Evolutionary conservation across 495 filamentous ascomycete genomes (phyloP).

Genomic region (Penicillium simplicissimum): DNA sequence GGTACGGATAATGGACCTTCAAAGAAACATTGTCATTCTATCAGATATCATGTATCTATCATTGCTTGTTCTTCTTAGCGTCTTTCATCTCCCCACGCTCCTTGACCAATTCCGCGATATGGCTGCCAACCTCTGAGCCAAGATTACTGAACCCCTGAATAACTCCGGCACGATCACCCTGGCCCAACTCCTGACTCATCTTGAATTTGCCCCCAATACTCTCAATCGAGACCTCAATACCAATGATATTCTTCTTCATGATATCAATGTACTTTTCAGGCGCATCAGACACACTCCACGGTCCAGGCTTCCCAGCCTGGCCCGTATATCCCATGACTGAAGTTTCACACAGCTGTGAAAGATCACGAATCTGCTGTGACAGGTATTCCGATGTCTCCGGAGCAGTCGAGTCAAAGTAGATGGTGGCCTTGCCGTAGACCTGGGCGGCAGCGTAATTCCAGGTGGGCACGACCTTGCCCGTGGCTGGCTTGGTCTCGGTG

Average conservation of each 20-base stretch:
- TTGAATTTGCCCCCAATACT: constrained; percentile 55
- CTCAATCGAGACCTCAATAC: constrained; percentile 50
- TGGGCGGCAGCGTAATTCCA: constrained; percentile 59
- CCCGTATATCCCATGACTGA: constrained; percentile 47
- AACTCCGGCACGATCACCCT: constrained; percentile 48
- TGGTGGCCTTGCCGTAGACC: constrained; percentile 47
- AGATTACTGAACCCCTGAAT: constrained; percentile 49
- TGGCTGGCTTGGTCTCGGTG: constrained; percentile 53
- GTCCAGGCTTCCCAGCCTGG: constrained; percentile 24
- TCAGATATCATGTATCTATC: background rate
- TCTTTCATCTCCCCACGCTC: constrained; percentile 35
- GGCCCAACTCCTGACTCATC: constrained; percentile 55
- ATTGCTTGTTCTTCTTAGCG: constrained; percentile 5
- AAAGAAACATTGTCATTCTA: background rate
- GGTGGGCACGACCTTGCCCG: constrained; percentile 58
- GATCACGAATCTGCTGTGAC: constrained; percentile 41
- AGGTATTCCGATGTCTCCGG: constrained; percentile 41
- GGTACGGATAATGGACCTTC: background rate
- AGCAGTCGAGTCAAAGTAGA: constrained; percentile 44
- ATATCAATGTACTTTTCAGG: constrained; percentile 48
- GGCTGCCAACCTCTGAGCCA: constrained; percentile 38
- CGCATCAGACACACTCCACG: constrained; percentile 52
- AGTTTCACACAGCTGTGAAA: constrained; percentile 46
- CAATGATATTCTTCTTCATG: constrained; percentile 54
- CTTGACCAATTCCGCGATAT: constrained; percentile 42